Evolutionary conservation across 345 rosid genomes (phyloP), one percentile per base, ranked within the genome.

Genomic region (Viola odorata): DNA sequence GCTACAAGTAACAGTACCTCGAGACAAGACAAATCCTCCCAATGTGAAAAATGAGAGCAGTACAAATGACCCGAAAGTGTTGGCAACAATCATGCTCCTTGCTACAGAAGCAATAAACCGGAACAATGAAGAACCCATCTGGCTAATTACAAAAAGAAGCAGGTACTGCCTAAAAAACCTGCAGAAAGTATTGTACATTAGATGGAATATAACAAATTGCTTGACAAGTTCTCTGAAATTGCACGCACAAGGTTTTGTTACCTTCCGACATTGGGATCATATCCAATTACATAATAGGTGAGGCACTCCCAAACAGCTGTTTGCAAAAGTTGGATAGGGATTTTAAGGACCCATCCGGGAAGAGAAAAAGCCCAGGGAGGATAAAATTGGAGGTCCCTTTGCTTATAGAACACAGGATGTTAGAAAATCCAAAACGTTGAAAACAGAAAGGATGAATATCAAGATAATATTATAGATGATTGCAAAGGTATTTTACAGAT

Each of bases 401-500:
- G 95, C 73, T 88, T 91, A 82, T 81, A 91, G 54, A 91, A 91
- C 56, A 89, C 84, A 5, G 92, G 91, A 77, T n/a, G n/a, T n/a
- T n/a, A n/a, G n/a, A n/a, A n/a, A n/a, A n/a, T n/a, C n/a, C n/a
- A n/a, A n/a, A n/a, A n/a, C n/a, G n/a, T n/a, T n/a, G n/a, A n/a
- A n/a, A n/a, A n/a, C n/a, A n/a, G n/a, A n/a, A n/a, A n/a, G n/a
- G n/a, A n/a, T n/a, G n/a, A n/a, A n/a, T n/a, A n/a, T n/a, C n/a
- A n/a, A n/a, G n/a, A n/a, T n/a, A n/a, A n/a, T n/a, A n/a, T n/a
- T n/a, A n/a, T n/a, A n/a, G n/a, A n/a, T n/a, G n/a, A n/a, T n/a
- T n/a, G n/a, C n/a, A n/a, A n/a, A n/a, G n/a, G n/a, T n/a, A n/a
- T n/a, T n/a, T n/a, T n/a, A n/a, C n/a, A n/a, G n/a, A n/a, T n/a